Base-by-base conservation (phyloP, 768 basidiomycete species). In the Mycena chlorophos region DNA sequence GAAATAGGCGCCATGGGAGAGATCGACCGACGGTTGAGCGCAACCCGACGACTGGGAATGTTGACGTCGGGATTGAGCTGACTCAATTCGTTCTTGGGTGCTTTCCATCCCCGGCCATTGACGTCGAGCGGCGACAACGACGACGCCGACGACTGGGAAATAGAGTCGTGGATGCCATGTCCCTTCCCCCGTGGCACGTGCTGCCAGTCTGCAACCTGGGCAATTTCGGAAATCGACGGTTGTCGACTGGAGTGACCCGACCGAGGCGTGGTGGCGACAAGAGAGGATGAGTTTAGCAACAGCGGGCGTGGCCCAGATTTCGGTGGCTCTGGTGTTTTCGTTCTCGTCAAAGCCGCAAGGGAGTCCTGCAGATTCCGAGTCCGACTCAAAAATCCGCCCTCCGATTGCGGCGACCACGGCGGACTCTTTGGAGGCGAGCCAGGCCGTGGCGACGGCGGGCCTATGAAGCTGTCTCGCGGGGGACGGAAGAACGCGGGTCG, bases 1-100 rank as follows among this genome's bases (percentile, higher is more conserved):
- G 75, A 81, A 14, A 69, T 72, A 28, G 83, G 75, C 17, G 88
- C 87, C 84, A 89, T 86, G 3, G 89, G 87, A 3, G 89, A 90
- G 4, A 88, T 68, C 13, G 85, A 83, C 58, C 79, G 79, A 28
- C 88, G 81, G 65, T 88, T 86, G 48, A 91, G 64, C 23, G 82
- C 80, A 14, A 91, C 77, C 46, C 77, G 70, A 48, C 87, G 78
- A 65, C 89, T 87, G 12, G 69, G 62, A 55, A 56, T 64, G 39
- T 58, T 65, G 17, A 73, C 69, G 54, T 89, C 87, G 3, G 85
- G 85, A 40, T 86, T 86, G 61, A 76, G 73, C 46, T 84, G 85
- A 40, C 86, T 86, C 62, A 76, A 73, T 45, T 84, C 84, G 13
- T 78, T 80, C 30, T 74, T 71, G 47, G 63, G 72, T 48, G 73